Percentiles rank a stretch among this genome's conserved stretches.
Conservation (phyloP, 2,329 filamentous ascomycete species). For the Ceratocystis papillata region DNA sequence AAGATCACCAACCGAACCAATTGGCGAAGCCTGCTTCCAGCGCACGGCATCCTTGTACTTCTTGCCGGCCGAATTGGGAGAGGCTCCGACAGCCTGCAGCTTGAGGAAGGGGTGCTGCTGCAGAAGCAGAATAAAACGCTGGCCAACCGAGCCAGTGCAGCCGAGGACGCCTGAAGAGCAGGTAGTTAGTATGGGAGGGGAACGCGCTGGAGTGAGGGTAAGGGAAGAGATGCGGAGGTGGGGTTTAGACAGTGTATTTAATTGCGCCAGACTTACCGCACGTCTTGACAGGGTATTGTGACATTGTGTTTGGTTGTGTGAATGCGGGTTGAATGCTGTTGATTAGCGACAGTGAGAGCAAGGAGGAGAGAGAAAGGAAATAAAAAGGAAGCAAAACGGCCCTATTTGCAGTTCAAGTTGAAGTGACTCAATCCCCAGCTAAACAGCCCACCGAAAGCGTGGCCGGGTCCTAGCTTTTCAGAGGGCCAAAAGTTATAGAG, state of each 20-base stretch:
- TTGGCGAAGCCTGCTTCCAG: conserved; percentile 86
- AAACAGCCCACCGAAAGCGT: background rate
- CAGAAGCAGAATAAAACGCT: conserved; percentile 88
- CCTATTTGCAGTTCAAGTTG: background rate
- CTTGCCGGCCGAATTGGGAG: conserved; percentile 79
- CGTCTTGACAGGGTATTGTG: conserved; percentile 47
- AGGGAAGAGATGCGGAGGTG: background rate
- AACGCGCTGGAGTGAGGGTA: conserved; percentile 23
- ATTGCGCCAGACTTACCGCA: conserved; percentile 38
- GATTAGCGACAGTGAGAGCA: no score
- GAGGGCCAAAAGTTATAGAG: no score
- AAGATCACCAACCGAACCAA: conserved; percentile 68
- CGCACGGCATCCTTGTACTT: conserved; percentile 86
- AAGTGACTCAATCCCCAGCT: background rate
- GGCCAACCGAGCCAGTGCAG: conserved; percentile 86
- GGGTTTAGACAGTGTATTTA: background rate
- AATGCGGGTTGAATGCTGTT: no score
- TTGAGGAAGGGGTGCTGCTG: conserved; percentile 77
- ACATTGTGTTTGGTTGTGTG: conserved; percentile 14
- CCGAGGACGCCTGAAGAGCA: conserved; percentile 58
- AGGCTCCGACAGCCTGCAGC: conserved; percentile 82
- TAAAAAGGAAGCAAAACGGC: background rate
- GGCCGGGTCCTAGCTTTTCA: no score
- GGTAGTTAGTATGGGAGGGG: conserved; percentile 7
- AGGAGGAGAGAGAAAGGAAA: background rate